Conservation (phyloP, 352 stramenopile species). For the Pythium brachiatum region DNA sequence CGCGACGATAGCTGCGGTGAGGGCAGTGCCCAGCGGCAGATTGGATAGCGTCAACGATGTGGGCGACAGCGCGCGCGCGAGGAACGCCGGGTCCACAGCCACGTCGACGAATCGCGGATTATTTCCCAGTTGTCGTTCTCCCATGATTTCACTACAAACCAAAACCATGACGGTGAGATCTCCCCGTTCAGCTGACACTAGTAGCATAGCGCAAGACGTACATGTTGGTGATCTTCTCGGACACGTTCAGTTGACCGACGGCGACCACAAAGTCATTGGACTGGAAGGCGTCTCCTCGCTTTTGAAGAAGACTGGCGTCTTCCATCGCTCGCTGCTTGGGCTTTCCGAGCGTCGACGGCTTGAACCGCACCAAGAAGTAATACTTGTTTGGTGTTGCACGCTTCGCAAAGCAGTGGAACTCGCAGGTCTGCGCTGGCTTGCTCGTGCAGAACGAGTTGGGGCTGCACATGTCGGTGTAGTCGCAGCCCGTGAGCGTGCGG, state of each 20-base stretch:
- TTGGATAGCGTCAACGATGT: neutral
- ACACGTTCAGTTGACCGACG: neutral
- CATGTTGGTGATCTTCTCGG: neutral
- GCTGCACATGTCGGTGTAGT: neutral
- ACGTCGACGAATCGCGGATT: neutral
- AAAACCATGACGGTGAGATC: too few relatives aligned
- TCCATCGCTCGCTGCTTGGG: neutral
- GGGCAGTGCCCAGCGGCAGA: neutral
- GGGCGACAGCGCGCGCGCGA: neutral
- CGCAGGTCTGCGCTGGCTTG: neutral
- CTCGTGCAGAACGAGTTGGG: neutral
- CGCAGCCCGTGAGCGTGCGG: too few relatives aligned
- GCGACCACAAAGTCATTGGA: conserved; percentile 1
- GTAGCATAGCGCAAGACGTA: neutral
- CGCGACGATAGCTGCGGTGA: neutral
- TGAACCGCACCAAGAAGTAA: neutral
- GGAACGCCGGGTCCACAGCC: neutral
- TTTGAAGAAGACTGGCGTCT: neutral
- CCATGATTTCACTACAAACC: neutral
- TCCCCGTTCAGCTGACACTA: too few relatives aligned
- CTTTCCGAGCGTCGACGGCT: neutral
- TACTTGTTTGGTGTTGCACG: neutral
- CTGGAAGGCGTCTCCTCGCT: neutral
- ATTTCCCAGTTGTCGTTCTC: neutral
- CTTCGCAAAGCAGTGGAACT: neutral